Conservation (phyloP, 1,139 yeast genomes). For the Saccharomyces hybrid region DNA sequence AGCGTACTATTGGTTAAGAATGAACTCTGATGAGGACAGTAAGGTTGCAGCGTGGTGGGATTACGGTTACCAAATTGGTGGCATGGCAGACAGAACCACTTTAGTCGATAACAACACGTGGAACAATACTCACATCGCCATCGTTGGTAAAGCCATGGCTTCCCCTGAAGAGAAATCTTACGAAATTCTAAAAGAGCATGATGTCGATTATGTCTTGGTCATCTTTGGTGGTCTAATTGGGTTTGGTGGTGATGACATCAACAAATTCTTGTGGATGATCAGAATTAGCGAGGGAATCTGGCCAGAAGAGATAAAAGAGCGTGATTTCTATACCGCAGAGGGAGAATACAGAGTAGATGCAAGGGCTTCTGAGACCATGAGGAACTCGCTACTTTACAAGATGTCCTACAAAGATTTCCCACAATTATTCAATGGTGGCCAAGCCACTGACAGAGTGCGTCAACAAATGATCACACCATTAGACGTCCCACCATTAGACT, state of each 20-base stretch:
- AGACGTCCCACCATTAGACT: constrained; percentile 56
- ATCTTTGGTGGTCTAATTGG: constrained; percentile 94
- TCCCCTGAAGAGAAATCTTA: constrained; percentile 83
- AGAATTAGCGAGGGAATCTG: constrained; percentile 98
- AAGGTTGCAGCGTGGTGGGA: constrained; percentile 99
- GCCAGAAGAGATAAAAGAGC: constrained; percentile 93
- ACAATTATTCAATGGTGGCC: constrained; percentile 58
- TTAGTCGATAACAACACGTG: constrained; percentile 98
- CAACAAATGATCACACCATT: constrained; percentile 61
- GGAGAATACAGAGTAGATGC: constrained; percentile 89
- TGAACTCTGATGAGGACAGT: constrained; percentile 95
- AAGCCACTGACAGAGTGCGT: constrained; percentile 81
- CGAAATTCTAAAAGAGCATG: constrained; percentile 80
- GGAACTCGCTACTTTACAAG: constrained; percentile 86
- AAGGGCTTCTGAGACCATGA: constrained; percentile 78
- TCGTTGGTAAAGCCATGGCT: constrained; percentile 98
- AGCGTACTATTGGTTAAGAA: constrained; percentile 97
- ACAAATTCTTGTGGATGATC: constrained; percentile 98
- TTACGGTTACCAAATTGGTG: constrained; percentile 98
- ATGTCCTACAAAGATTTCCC: constrained; percentile 86
- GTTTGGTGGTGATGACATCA: constrained; percentile 92
- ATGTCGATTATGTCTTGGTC: constrained; percentile 88
- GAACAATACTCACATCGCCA: constrained; percentile 99
- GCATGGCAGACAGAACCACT: constrained; percentile 99
- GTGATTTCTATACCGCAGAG: constrained; percentile 70